A percentile compares a stretch with the other conserved stretches of the same genome.
phyloP scores from a whole-genome alignment of 192 early-diverging fungal genomes.

The Umbelopsis sp. region DNA sequence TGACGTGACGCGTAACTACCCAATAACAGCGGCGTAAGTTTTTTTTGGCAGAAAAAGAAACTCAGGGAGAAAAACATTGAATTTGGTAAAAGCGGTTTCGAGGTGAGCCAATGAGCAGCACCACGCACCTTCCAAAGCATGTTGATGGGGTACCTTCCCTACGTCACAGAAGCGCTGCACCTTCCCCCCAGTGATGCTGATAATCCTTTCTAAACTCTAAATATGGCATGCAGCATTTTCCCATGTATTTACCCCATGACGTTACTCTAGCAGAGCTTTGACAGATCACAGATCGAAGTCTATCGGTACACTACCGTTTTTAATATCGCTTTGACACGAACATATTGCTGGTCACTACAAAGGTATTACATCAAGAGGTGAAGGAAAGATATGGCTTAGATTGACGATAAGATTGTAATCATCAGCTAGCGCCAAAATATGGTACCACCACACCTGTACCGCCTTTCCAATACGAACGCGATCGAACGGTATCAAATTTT shows the following conservation, averaged over 20 bases:
- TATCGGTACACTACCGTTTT: too few species aligned
- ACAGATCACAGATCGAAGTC: neutral
- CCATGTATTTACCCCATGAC: too few species aligned
- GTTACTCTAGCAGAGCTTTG: neutral
- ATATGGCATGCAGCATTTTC: neutral
- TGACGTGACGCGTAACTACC: constrained; percentile 14
- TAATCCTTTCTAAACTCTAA: neutral
- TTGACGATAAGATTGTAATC: too few species aligned
- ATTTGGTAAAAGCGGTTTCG: neutral
- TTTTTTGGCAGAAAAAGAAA: too few species aligned
- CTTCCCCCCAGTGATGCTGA: neutral
- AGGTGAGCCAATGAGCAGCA: neutral
- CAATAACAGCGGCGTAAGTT: neutral
- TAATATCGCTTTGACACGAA: too few species aligned
- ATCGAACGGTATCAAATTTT: too few species aligned
- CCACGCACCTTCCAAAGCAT: neutral
- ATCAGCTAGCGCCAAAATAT: neutral
- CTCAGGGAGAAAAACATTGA: neutral
- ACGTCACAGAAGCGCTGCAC: neutral
- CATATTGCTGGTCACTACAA: too few species aligned
- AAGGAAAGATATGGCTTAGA: too few species aligned
- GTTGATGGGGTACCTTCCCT: too few species aligned
- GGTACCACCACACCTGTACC: too few species aligned
- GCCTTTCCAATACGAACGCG: too few species aligned
- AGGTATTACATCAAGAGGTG: too few species aligned